Evolutionary conservation across 352 stramenopile species (phyloP).

Genomic region (Pythium diclinum): DNA sequence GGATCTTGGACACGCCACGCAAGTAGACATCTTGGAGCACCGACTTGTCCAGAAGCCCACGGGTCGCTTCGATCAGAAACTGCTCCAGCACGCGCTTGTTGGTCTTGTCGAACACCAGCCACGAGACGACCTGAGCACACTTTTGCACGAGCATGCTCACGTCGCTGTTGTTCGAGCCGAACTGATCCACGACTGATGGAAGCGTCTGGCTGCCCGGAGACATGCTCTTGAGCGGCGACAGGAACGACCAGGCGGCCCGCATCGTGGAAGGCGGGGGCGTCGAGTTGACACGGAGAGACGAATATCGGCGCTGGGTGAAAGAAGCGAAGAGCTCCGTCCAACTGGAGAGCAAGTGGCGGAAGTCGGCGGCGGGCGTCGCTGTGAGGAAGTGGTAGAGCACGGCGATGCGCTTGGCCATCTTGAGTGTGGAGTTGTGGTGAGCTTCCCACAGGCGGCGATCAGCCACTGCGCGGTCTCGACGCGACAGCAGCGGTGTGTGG

Average conservation of each 20-base stretch:
- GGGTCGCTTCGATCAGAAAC: slow-evolving; percentile 1
- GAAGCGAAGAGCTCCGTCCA: slow-evolving; percentile 21
- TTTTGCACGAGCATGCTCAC: slow-evolving; percentile 7
- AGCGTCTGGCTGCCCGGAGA: neutral
- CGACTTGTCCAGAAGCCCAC: neutral
- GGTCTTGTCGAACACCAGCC: slow-evolving; percentile 11
- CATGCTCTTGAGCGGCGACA: slow-evolving; percentile 3
- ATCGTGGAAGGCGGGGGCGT: neutral
- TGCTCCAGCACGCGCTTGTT: slow-evolving; percentile 15
- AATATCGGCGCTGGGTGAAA: neutral
- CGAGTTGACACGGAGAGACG: slow-evolving; percentile 13
- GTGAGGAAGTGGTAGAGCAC: slow-evolving; percentile 46
- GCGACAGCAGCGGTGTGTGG: neutral
- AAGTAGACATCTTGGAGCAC: slow-evolving; percentile 10
- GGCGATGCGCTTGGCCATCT: slow-evolving; percentile 47
- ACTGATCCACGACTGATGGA: slow-evolving; percentile 7
- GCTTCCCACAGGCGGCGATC: slow-evolving; percentile 39
- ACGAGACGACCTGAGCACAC: slow-evolving; percentile 15
- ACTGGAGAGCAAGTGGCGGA: slow-evolving; percentile 27
- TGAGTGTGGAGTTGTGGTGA: slow-evolving; percentile 32
- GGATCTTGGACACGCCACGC: neutral
- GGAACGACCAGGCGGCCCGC: slow-evolving; percentile 4
- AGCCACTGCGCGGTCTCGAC: slow-evolving; percentile 7
- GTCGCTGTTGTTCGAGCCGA: neutral
- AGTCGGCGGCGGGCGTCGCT: slow-evolving; percentile 31